Base-by-base conservation (phyloP, 164 flowering plant genomes). In the Echeveria elegans region DNA sequence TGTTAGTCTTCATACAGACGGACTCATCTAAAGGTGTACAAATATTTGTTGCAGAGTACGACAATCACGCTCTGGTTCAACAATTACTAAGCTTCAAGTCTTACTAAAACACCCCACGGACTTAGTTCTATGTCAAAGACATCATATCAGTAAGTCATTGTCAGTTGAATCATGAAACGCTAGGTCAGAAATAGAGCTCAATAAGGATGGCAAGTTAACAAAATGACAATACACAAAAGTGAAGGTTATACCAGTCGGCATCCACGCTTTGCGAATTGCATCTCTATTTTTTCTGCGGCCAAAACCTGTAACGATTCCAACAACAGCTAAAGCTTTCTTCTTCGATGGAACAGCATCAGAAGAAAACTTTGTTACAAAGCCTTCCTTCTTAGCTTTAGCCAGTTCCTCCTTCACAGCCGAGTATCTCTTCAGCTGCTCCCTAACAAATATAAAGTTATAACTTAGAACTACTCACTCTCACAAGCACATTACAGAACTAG, bases 201-300 rank as follows among this genome's bases (percentile, higher is more conserved):
- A 14, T 60, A 43, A 56, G n/a, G n/a, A n/a, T n/a, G 37, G 56
- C 56, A 50, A 50, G 6, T n/a, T 26, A 11, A 40, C 19, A 10
- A 53, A 24, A 53, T 26, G 60, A 4, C 31, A 53, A 40, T 11
- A 66, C 2, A 29, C 12, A 38, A 53, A 31, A 43, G 23, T 65
- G 18, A 50, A 65, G 40, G 71, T 43, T 50, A 65, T 86, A 90
- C 98, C 98, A 67, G 82, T 78, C 75, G 88, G 85, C 91, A 89
- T 82, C 96, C 98, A 93, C 56, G 97, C 96, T 75, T 77, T 86
- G 58, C 98, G 85, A 63, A 93, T 82, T n/a, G 96, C 96, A 74
- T 89, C 86, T 72, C 97, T 84, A 34, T 86, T 87, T 41, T 82
- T 86, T 71, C 78, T 80, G 68, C 79, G 86, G 37, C 92, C 92